Evolutionary conservation across 371 early-diverging fungal genomes (phyloP).

Genomic region (Phascolomyces articulosus): DNA sequence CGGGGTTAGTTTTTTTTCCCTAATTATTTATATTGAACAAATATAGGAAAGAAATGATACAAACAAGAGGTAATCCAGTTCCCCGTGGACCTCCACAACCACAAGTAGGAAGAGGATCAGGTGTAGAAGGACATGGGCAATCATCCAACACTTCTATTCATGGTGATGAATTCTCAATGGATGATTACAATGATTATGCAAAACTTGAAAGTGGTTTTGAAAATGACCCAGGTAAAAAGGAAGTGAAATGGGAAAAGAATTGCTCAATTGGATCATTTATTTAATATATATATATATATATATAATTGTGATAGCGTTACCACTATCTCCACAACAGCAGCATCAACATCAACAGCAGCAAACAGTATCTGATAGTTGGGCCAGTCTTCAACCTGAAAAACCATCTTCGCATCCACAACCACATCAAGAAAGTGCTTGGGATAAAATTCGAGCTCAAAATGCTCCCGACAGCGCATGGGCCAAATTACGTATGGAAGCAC

Average conservation of each 20-base stretch:
- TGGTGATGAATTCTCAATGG: conserved; percentile 6
- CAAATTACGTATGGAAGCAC: conserved; percentile 38
- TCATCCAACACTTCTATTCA: background rate
- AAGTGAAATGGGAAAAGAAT: too few species aligned
- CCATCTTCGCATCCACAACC: background rate
- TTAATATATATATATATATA: background rate
- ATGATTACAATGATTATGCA: conserved; percentile 13
- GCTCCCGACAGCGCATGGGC: conserved; percentile 48
- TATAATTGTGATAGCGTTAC: background rate
- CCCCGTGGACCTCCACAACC: conserved; percentile 13
- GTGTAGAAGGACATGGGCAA: background rate
- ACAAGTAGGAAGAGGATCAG: background rate
- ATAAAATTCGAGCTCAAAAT: conserved; percentile 42
- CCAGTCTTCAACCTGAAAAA: conserved; percentile 6
- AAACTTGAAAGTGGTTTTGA: conserved; percentile 16
- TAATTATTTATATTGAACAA: too few species aligned
- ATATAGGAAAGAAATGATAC: conserved; percentile 27
- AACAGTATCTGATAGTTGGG: background rate
- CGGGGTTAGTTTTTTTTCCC: too few species aligned
- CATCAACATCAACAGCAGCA: conserved; percentile 2
- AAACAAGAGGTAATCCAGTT: conserved; percentile 16
- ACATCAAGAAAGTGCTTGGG: conserved; percentile 40
- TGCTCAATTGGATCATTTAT: too few species aligned
- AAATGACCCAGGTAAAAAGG: conserved; percentile 11
- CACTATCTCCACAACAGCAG: conserved; percentile 1